These are phyloP conservation scores for Castanopsis chinensis DNA, from an alignment of 306 rosid species.

Conservation along the genomic window DNA sequence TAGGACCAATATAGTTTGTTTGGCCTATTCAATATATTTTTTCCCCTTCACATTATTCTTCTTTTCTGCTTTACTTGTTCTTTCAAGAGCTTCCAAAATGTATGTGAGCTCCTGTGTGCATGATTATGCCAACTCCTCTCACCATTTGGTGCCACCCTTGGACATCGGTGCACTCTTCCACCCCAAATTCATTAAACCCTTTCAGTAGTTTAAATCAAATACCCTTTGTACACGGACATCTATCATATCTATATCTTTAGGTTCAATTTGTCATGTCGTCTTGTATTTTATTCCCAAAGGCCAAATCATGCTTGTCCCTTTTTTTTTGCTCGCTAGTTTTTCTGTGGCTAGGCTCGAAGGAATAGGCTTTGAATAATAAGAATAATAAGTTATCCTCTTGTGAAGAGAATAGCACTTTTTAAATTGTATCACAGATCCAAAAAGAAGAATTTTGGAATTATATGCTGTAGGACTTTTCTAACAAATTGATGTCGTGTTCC, in stretches of 20 bases:
- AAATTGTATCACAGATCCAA: not conserved
- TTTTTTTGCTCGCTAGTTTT: no score
- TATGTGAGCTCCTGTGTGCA: not conserved
- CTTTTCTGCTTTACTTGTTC: not conserved
- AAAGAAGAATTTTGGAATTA: not conserved
- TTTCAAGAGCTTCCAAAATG: not conserved
- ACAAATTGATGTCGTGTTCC: conserved; percentile 37
- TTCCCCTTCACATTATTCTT: not conserved
- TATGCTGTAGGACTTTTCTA: conserved; percentile 6
- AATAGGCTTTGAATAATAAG: no score
- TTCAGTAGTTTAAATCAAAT: not conserved
- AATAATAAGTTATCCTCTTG: no score
- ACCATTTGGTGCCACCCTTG: no score
- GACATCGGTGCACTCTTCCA: no score
- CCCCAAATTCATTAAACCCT: no score
- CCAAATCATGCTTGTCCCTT: no score
- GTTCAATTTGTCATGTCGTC: not conserved
- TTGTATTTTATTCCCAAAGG: not conserved
- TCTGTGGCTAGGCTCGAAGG: no score
- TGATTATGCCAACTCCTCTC: not conserved
- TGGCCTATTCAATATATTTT: not conserved
- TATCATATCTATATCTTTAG: not conserved
- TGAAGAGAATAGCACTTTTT: no score
- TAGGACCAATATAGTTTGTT: no score
- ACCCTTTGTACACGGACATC: not conserved